Evolutionary conservation across 148 eudicot species (phyloP).

Genomic region (Fagopyrum esculentum): DNA sequence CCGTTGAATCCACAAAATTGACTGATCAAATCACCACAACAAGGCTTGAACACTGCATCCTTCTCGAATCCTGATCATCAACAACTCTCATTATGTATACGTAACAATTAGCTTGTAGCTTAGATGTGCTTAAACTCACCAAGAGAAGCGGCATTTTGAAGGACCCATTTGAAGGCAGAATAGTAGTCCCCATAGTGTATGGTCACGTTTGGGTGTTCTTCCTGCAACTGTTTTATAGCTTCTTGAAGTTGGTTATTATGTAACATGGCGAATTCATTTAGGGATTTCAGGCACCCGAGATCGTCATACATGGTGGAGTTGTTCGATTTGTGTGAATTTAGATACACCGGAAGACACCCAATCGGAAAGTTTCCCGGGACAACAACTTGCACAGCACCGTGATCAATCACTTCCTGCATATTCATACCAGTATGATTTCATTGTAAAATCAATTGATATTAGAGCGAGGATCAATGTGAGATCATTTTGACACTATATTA

Average conservation of each 20-base stretch:
- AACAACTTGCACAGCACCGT: conserved; percentile 2
- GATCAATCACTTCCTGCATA: conserved; percentile 14
- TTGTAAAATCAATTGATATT: neutral
- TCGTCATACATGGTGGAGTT: conserved; percentile 24
- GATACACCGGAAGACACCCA: conserved; percentile 33
- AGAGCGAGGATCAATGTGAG: neutral
- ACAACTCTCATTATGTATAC: neutral
- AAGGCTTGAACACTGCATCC: conserved; percentile 23
- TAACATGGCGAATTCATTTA: conserved; percentile 23
- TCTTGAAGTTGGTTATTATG: conserved; percentile 26
- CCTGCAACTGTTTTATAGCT: conserved; percentile 21
- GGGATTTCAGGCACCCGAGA: conserved; percentile 27
- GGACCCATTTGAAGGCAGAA: conserved; percentile 20
- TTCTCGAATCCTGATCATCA: conserved; percentile 17
- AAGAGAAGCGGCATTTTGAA: conserved; percentile 14
- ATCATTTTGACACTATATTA: neutral
- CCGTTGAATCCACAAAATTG: conserved; percentile 24
- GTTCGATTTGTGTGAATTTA: conserved; percentile 9
- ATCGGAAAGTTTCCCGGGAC: conserved; percentile 26
- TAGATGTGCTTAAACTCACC: neutral
- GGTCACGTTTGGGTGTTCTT: conserved; percentile 20
- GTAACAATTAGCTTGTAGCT: neutral
- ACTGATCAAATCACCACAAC: conserved; percentile 31
- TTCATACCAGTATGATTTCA: neutral
- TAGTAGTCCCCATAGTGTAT: conserved; percentile 41